Evolutionary conservation across 164 flowering plant genomes (phyloP).

Genomic region (Piper betle): DNA sequence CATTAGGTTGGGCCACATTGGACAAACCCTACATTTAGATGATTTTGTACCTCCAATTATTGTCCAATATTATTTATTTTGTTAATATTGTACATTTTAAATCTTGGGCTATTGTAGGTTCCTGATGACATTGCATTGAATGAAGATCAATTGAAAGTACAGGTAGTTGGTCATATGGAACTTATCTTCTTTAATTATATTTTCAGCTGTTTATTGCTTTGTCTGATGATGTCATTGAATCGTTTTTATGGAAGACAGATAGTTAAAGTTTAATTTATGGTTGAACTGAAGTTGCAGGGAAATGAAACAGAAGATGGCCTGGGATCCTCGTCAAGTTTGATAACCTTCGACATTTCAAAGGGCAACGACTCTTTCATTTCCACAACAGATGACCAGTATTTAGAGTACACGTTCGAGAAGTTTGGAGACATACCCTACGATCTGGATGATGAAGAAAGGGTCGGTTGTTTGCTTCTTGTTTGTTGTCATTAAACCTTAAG

Average conservation of each 20-base stretch:
- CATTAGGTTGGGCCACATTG: too few relatives aligned
- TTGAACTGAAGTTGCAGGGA: slow-evolving; percentile 21
- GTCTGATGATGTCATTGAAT: too few relatives aligned
- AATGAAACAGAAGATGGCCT: slow-evolving; percentile 25
- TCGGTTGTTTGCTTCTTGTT: slow-evolving; percentile 7
- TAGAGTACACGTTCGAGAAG: slow-evolving; percentile 64
- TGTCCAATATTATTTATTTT: too few relatives aligned
- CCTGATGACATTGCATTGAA: slow-evolving; percentile 39
- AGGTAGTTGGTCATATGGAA: slow-evolving; percentile 22
- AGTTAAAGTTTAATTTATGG: background rate
- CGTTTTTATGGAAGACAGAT: background rate
- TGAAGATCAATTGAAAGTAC: slow-evolving; percentile 23
- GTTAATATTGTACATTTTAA: background rate
- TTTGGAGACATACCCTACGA: slow-evolving; percentile 57
- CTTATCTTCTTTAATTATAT: background rate
- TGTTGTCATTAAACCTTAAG: background rate
- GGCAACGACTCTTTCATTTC: slow-evolving; percentile 51
- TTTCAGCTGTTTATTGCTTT: background rate
- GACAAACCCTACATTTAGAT: too few relatives aligned
- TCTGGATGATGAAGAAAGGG: slow-evolving; percentile 88
- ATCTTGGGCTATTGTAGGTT: slow-evolving; percentile 27
- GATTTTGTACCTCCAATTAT: too few relatives aligned
- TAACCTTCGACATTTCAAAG: slow-evolving; percentile 48
- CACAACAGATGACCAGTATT: slow-evolving; percentile 52
- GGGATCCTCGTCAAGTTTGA: slow-evolving; percentile 51